phyloP scores from a whole-genome alignment of 768 basidiomycete genomes.

The Sarcodon sp. region DNA sequence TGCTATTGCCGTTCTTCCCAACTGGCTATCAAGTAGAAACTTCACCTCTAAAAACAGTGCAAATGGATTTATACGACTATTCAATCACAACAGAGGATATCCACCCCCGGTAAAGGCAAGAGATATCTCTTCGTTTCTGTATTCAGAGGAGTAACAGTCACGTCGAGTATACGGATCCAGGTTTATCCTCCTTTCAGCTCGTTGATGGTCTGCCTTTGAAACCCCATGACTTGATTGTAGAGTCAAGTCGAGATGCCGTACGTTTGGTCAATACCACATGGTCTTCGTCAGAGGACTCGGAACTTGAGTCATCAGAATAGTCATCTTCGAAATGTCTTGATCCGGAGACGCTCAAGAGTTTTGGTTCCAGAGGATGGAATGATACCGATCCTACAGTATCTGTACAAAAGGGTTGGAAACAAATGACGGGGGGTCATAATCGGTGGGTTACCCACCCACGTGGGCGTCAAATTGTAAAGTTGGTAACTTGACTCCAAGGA shows the following conservation, averaged over 20 bases:
- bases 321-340: slow-evolving; percentile 52
- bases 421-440: neutral
- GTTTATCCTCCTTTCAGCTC: no score
- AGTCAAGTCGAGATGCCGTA: slow-evolving; percentile 3
- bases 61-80: no score
- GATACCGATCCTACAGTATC: slow-evolving; percentile 64
- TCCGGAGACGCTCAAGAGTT: slow-evolving; percentile 57
- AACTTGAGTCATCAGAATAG: slow-evolving; percentile 8
- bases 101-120: no score
- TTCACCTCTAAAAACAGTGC: no score
- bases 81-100: no score
- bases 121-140: no score
- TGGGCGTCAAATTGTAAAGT: slow-evolving; percentile 37
- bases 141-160: no score
- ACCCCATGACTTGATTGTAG: slow-evolving; percentile 5
- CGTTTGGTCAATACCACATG: slow-evolving; percentile 5
- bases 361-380: slow-evolving; percentile 55
- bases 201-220: neutral
- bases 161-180: no score
- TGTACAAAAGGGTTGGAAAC: slow-evolving; percentile 13
- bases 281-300: slow-evolving; percentile 14
- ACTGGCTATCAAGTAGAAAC: no score
- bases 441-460: slow-evolving; percentile 24
- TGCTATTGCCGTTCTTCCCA: no score
- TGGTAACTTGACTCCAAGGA: slow-evolving; percentile 12